Conservation (phyloP, 2,329 filamentous ascomycete genomes). For the Grosmannia penicillata region DNA sequence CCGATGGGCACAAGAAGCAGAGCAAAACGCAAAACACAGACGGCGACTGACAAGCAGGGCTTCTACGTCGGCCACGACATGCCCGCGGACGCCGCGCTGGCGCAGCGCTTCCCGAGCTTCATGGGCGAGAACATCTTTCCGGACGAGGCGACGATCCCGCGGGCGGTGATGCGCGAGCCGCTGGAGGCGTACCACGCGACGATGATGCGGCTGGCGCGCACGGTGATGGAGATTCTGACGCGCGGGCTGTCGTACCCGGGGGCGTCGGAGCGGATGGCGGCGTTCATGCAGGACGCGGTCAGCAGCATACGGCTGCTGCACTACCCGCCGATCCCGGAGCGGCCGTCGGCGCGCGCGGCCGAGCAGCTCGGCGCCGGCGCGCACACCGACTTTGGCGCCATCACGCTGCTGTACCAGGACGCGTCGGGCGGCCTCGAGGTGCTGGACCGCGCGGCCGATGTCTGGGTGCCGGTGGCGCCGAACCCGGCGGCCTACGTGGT, state of each 20-base stretch:
- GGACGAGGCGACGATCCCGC: slow-evolving; percentile 8
- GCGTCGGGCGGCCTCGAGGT: slow-evolving; percentile 35
- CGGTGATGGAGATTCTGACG: slow-evolving; percentile 26
- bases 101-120: slow-evolving; percentile 24
- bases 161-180: slow-evolving; percentile 19
- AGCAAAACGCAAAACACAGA: slow-evolving; percentile 53
- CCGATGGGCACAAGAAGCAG: slow-evolving; percentile 42
- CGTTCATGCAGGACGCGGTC: too few species aligned
- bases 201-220: slow-evolving; percentile 22
- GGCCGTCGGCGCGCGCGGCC: slow-evolving; percentile 18
- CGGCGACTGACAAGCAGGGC: slow-evolving; percentile 50
- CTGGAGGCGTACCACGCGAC: slow-evolving; percentile 24
- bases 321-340: slow-evolving; percentile 29
- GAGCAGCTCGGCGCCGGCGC: slow-evolving; percentile 25
- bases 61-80: slow-evolving; percentile 27
- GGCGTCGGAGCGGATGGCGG: too few species aligned
- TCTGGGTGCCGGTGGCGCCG: slow-evolving; percentile 30
- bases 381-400: slow-evolving; percentile 39
- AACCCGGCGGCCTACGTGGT: slow-evolving; percentile 32
- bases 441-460: slow-evolving; percentile 24
- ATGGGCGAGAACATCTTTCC: slow-evolving; percentile 24
- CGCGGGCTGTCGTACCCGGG: slow-evolving; percentile 24
- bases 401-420: slow-evolving; percentile 40
- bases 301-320: slow-evolving; percentile 31
- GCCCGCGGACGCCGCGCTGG: slow-evolving; percentile 10